Evolutionary conservation across 768 basidiomycete species (phyloP), one percentile per base, ranked within the genome.

Genomic region (Lactifluus volemus): DNA sequence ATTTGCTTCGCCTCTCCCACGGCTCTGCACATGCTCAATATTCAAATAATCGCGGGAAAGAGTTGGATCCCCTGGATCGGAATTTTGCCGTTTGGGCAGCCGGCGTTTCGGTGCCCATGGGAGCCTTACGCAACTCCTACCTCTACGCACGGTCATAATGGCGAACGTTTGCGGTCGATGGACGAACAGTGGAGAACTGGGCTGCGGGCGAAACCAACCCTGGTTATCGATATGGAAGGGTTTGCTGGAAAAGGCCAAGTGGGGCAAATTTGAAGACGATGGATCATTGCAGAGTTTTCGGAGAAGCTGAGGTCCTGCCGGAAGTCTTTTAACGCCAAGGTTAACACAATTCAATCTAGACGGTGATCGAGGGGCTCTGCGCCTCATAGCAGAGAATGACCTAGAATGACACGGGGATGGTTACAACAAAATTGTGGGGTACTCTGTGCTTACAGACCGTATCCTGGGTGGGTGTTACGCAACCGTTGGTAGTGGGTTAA

Each of bases 341-440:
- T 25, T 53, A 58, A 58, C 38, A 41, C 49, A 47, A 51, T 44
- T 29, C 25, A 53, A 57, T 57, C 52, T 48, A 54, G 57, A 44
- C 51, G 36, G 21, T 58, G 61, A 63, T 63, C 61, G 61, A 54
- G 57, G 55, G 61, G 57, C 52, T 62, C 52, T 58, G 61, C 56
- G 61, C 52, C 56, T 38, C 5, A 44, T 15, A 53, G 25, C 32
- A 63, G 19, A 36, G 52, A 32, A 63, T 54, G 51, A 38, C 58
- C 58, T 53, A 47, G 51, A 59, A 44, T 29, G 61, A 58, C 52
- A 63, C 47, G 47, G 52, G 55, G 52, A 49, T 53, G 45, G 30
- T 44, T 49, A 44, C 52, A 61, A 45, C n/a, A 30, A 62, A 58
- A 49, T 58, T 58, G 61, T 32, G 55, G 61, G 61, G 61, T 53